phyloP scores from a whole-genome alignment of 345 rosid species.

The Brassica juncea region DNA sequence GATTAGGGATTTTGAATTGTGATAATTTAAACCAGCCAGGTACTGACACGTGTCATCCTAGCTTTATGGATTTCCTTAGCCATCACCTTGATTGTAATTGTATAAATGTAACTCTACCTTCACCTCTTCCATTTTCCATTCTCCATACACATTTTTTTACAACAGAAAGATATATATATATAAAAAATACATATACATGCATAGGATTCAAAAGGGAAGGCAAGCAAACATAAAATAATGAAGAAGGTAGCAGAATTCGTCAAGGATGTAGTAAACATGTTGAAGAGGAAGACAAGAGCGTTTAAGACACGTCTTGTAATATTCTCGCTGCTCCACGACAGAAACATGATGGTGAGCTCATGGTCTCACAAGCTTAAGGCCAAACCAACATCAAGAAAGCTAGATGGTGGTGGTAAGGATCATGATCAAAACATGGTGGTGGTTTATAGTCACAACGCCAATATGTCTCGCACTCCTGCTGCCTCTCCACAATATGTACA shows the following conservation, averaged over 20 bases:
- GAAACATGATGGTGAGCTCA: slow-evolving; percentile 50
- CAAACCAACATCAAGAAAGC: slow-evolving; percentile 27
- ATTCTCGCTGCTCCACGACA: slow-evolving; percentile 62
- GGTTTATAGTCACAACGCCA: slow-evolving; percentile 23
- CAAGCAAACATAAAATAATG: slow-evolving; percentile 37
- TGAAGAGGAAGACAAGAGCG: slow-evolving; percentile 60
- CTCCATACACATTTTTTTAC: slow-evolving; percentile 6
- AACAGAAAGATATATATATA: not conserved
- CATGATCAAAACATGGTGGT: slow-evolving; percentile 33
- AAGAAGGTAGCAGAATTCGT: slow-evolving; percentile 47
- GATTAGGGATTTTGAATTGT: not conserved
- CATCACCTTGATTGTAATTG: not conserved
- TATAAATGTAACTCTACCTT: slow-evolving; percentile 13
- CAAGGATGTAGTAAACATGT: slow-evolving; percentile 48
- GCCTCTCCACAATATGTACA: slow-evolving; percentile 30
- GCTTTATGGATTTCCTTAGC: not conserved
- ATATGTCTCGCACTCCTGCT: slow-evolving; percentile 29
- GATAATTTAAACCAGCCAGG: slow-evolving; percentile 19
- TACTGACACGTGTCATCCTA: slow-evolving; percentile 2
- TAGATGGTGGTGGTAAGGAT: slow-evolving; percentile 9
- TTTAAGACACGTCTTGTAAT: slow-evolving; percentile 61
- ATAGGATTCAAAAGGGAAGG: slow-evolving; percentile 2
- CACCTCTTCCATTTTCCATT: slow-evolving; percentile 32
- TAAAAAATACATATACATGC: not conserved
- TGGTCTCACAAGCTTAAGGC: slow-evolving; percentile 57